Evolutionary conservation across 2,329 filamentous ascomycete species (phyloP).

Genomic region (Fusarium sp.): DNA sequence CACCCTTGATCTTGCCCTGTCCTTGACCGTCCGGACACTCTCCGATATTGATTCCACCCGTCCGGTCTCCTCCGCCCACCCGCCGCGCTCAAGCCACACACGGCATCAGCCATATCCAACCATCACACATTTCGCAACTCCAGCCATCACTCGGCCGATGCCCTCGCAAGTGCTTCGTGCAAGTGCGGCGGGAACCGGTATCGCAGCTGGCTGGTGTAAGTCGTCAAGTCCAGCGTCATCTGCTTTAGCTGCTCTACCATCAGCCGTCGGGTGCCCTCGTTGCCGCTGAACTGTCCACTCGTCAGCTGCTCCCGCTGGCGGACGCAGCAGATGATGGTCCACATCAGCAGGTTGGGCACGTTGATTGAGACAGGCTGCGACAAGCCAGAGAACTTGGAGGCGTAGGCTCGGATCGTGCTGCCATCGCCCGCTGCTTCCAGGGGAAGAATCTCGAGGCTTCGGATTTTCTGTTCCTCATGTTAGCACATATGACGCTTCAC

Average conservation of each 20-base stretch:
- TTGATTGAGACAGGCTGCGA: slow-evolving; percentile 87
- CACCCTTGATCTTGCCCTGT: slow-evolving; percentile 9
- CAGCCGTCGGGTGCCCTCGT: slow-evolving; percentile 71
- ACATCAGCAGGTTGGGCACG: slow-evolving; percentile 90
- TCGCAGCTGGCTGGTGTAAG: slow-evolving; percentile 91
- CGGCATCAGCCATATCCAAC: slow-evolving; percentile 22
- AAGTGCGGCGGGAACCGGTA: slow-evolving; percentile 90
- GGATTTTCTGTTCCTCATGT: slow-evolving; percentile 71
- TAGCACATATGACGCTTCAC: slow-evolving; percentile 17
- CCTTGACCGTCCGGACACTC: slow-evolving; percentile 6
- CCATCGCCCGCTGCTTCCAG: slow-evolving; percentile 81
- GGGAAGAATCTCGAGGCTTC: slow-evolving; percentile 81
- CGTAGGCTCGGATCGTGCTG: slow-evolving; percentile 80
- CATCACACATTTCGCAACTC: slow-evolving; percentile 10
- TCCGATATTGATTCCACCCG: neutral
- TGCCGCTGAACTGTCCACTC: slow-evolving; percentile 79
- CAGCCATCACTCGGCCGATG: slow-evolving; percentile 70
- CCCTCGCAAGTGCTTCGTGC: slow-evolving; percentile 88
- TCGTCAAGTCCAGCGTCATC: slow-evolving; percentile 90
- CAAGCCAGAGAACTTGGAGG: slow-evolving; percentile 83
- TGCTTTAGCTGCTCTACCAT: slow-evolving; percentile 80
- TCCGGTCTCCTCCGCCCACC: neutral
- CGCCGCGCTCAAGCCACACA: slow-evolving; percentile 15
- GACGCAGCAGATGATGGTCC: slow-evolving; percentile 90
- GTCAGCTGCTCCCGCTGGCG: slow-evolving; percentile 79